Percentiles rank a stretch among this genome's conserved stretches.
Evolutionary conservation across 768 basidiomycete species (phyloP).

Genomic region (Macrocybe gigantea): DNA sequence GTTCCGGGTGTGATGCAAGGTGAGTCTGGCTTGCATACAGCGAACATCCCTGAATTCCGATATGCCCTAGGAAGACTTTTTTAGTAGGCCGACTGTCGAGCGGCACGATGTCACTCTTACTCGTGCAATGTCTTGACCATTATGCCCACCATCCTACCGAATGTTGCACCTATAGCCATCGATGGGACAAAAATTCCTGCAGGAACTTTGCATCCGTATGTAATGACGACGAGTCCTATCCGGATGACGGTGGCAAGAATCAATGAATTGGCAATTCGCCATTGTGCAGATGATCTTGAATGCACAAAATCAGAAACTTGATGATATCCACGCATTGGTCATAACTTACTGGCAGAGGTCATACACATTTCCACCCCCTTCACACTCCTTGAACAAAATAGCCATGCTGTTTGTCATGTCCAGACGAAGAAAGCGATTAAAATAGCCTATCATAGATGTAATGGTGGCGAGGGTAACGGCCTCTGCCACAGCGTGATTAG

Average conservation of each 20-base stretch:
- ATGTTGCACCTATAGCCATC: slow-evolving; percentile 97
- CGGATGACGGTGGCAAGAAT: slow-evolving; percentile 89
- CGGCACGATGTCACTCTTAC: slow-evolving; percentile 32
- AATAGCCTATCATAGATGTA: slow-evolving; percentile 90
- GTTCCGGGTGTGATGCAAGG: slow-evolving; percentile 99
- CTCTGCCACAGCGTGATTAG: slow-evolving; percentile 80
- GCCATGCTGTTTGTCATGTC: slow-evolving; percentile 98
- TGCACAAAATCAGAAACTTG: not conserved
- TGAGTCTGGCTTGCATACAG: slow-evolving; percentile 83
- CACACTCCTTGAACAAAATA: slow-evolving; percentile 93
- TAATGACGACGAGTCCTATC: slow-evolving; percentile 79
- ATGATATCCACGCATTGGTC: not conserved
- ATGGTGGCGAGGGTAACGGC: slow-evolving; percentile 82
- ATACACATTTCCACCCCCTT: slow-evolving; percentile 82
- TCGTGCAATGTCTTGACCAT: slow-evolving; percentile 89
- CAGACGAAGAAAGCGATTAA: slow-evolving; percentile 89
- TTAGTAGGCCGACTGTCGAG: not conserved
- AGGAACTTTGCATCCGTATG: slow-evolving; percentile 95
- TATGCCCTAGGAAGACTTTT: slow-evolving; percentile 50
- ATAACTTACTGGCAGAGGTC: slow-evolving; percentile 89
- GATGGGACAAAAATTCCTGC: slow-evolving; percentile 98
- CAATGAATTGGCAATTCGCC: slow-evolving; percentile 92
- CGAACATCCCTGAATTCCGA: slow-evolving; percentile 81
- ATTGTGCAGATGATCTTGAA: slow-evolving; percentile 77
- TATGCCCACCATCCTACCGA: slow-evolving; percentile 96